A percentile compares a stretch with the other conserved stretches of the same genome.
These are phyloP conservation scores for Colletotrichum sp. DNA, from an alignment of 2,329 filamentous ascomycete species.

Conservation along the genomic window DNA sequence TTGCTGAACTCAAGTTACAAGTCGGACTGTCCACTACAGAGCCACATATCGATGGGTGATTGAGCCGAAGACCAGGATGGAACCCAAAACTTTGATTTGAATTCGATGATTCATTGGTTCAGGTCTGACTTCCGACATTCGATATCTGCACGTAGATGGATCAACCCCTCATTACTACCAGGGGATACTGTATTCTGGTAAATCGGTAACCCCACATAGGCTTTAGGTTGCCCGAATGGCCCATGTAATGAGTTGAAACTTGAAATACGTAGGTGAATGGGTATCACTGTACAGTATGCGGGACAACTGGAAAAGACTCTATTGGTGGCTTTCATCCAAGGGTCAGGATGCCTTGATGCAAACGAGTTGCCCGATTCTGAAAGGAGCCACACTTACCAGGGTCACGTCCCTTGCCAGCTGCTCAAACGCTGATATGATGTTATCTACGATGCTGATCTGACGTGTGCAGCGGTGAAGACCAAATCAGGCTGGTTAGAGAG, in stretches of 20 bases:
- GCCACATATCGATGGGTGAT: not conserved
- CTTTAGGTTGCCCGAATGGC: not conserved
- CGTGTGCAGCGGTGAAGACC: not conserved
- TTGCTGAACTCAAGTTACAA: not conserved
- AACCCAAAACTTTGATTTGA: not conserved
- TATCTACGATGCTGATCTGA: not conserved
- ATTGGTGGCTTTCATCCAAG: not conserved
- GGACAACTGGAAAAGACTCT: not conserved
- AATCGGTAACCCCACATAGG: not conserved
- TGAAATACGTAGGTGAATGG: not conserved
- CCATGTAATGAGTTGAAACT: not conserved
- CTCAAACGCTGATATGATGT: not conserved
- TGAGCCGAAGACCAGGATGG: not conserved
- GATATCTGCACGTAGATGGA: not conserved
- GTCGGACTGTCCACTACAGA: not conserved
- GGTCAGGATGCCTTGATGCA: not conserved
- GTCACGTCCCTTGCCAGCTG: not conserved
- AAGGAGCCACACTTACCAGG: not conserved
- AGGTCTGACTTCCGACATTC: not conserved
- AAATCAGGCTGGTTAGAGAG: not conserved
- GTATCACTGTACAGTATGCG: not conserved
- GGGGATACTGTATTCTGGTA: not conserved
- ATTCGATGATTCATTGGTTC: not conserved
- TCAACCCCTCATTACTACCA: not conserved
- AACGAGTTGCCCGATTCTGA: not conserved